phyloP scores from a whole-genome alignment of 768 basidiomycete species.

The Boletus pseudopeckii region DNA sequence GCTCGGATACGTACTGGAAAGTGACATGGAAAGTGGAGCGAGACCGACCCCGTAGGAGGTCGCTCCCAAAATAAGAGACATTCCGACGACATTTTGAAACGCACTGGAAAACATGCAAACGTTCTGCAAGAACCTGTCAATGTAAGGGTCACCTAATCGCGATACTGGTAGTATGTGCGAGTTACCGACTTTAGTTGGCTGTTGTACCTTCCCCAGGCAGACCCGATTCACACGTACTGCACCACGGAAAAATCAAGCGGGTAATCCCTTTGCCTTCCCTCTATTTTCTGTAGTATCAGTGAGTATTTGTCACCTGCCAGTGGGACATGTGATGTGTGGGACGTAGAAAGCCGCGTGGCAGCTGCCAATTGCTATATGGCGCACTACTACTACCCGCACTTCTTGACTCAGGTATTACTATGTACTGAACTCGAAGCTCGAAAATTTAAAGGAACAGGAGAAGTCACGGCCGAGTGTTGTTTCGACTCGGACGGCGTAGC shows the following conservation, averaged over 20 bases:
- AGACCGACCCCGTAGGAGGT: conserved; percentile 69
- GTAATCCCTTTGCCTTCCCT: no score
- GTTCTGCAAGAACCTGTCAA: not conserved
- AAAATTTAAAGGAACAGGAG: no score
- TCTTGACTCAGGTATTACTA: not conserved
- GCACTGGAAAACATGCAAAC: conserved; percentile 23
- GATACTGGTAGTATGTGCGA: no score
- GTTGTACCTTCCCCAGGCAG: not conserved
- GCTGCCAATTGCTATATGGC: not conserved
- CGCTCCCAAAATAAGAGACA: conserved; percentile 60
- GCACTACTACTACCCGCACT: not conserved
- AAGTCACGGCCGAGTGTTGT: no score
- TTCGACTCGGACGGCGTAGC: not conserved
- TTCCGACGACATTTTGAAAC: conserved; percentile 28
- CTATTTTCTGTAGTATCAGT: no score
- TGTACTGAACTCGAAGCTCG: not conserved
- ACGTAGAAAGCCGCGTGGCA: no score
- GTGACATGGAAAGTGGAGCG: conserved; percentile 68
- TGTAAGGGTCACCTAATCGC: not conserved
- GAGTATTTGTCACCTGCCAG: no score
- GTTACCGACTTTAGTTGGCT: not conserved
- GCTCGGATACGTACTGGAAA: conserved; percentile 51
- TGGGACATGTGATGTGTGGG: no score
- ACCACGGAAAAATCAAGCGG: no score
- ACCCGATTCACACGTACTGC: not conserved